A percentile compares a stretch with the other conserved stretches of the same genome.
Conservation (phyloP, 2,329 filamentous ascomycete species). For the Trichoderma endophyticum region DNA sequence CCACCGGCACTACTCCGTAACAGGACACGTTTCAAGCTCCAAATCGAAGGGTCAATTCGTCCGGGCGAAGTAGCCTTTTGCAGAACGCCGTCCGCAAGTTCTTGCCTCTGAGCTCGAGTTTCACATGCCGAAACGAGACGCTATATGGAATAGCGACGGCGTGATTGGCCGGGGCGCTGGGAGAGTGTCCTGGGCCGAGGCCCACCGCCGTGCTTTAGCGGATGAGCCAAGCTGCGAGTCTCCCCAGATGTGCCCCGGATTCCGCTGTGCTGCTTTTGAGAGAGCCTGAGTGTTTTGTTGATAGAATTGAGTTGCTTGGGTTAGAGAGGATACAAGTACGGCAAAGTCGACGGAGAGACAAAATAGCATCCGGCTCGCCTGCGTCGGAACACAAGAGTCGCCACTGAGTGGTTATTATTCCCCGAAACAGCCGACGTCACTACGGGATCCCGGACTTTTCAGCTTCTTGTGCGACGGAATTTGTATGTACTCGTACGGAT, state of each 20-base stretch:
- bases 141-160: not conserved
- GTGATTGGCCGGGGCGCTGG: not conserved
- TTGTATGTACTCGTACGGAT: not conserved
- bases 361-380: slow-evolving; percentile 1
- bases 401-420: slow-evolving; percentile 16
- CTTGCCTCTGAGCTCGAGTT: not conserved
- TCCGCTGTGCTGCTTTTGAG: not conserved
- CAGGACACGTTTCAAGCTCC: not conserved
- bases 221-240: not conserved
- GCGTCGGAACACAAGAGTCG: slow-evolving; percentile 2
- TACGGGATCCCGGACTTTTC: slow-evolving; percentile 10
- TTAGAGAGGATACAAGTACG: not conserved
- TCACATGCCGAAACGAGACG: slow-evolving; percentile 11
- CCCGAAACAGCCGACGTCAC: slow-evolving; percentile 19
- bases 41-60: not conserved
- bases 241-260: slow-evolving; percentile 10
- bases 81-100: not conserved
- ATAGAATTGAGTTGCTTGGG: not conserved
- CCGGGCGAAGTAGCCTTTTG: not conserved
- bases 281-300: not conserved
- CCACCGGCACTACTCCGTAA: not conserved
- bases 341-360: not conserved
- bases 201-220: slow-evolving; percentile 9
- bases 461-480: not conserved
- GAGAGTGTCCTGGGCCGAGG: slow-evolving; percentile 2